Evolutionary conservation across 2,329 filamentous ascomycete genomes (phyloP).

Genomic region (Penicillium hesseltinei): DNA sequence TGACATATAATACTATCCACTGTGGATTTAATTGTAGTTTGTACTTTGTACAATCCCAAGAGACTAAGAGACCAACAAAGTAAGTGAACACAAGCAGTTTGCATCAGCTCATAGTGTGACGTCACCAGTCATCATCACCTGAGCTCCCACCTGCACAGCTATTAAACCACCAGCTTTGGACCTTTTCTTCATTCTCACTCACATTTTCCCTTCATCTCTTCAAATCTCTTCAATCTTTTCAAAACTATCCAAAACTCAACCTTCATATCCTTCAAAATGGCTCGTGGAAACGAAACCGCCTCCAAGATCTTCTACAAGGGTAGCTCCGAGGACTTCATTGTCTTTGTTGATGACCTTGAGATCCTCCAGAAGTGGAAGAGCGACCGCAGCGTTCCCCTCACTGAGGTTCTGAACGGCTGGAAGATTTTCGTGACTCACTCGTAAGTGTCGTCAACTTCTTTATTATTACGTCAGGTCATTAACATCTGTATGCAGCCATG

Average conservation of each 20-base stretch:
- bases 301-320: constrained; percentile 87
- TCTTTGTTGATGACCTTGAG: constrained; percentile 52
- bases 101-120: constrained; percentile 16
- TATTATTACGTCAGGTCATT: neutral
- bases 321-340: constrained; percentile 64
- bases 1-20: constrained; percentile 12
- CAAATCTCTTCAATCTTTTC: neutral
- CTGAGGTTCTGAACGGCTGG: constrained; percentile 82
- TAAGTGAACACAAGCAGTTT: neutral
- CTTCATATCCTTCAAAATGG: constrained; percentile 50
- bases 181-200: neutral
- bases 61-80: too few species aligned
- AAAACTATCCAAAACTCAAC: neutral
- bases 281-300: constrained; percentile 67
- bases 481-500: constrained; percentile 63
- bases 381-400: constrained; percentile 74
- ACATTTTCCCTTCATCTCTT: constrained; percentile 8
- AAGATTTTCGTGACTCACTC: constrained; percentile 87
- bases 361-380: constrained; percentile 76
- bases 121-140: constrained; percentile 25
- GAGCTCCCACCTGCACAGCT: neutral
- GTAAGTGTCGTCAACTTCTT: constrained; percentile 54
- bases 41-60: too few species aligned
- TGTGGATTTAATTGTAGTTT: constrained; percentile 15
- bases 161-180: constrained; percentile 6